Base-by-base conservation (phyloP, 108 stramenopile genomes). In the Cyclotella kingstonii region DNA sequence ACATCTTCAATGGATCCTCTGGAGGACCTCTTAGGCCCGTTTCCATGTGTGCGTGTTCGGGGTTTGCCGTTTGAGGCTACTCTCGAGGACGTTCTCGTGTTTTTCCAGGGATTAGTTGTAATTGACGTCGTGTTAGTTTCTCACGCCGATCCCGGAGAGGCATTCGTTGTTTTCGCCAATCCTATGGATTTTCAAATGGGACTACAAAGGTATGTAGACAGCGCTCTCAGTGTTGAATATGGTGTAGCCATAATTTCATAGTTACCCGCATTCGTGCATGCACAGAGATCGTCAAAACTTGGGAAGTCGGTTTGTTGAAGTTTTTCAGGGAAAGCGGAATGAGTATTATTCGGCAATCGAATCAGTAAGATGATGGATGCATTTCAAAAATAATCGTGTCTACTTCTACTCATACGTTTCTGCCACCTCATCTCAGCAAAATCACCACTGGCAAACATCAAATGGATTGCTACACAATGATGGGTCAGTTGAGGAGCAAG, bases 111-210 rank as follows among this genome's bases (percentile, higher is more conserved):
- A 10, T 60, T 95, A n/a, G 89, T 91, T 40, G 86, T 95, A 15
- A 76, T 95, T 52, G 96, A 97, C 61, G 92, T 97, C 29, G 81
- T 96, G 7, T 61, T 97, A 60, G 63, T 87, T 4, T 68, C 78
- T 5, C 63, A 71, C 31, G 58, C 33, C 22, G 70, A 64, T 27
- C 43, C 73, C 22, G 92, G 92, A 30, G 96, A 95, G 55, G 92
- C 94, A 3, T 92, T 90, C 68, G 94, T 97, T 33, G 70, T 97
- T 12, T 94, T 97, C 65, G 83, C 91, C 15, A 95, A 95, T 68
- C 91, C 82, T 17, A 94, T 94, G 90, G 96, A 97, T 66, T 89
- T 86, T 67, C 91, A 95, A 55, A 93, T 97, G 91, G 94, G 85
- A 4, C 63, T 97, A 34, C 89, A 89, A 63, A 73, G 89, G 89